Percentiles rank a stretch among this genome's conserved stretches.
Conservation (phyloP, 2,329 filamentous ascomycete genomes). For the Orbilia oligospora region DNA sequence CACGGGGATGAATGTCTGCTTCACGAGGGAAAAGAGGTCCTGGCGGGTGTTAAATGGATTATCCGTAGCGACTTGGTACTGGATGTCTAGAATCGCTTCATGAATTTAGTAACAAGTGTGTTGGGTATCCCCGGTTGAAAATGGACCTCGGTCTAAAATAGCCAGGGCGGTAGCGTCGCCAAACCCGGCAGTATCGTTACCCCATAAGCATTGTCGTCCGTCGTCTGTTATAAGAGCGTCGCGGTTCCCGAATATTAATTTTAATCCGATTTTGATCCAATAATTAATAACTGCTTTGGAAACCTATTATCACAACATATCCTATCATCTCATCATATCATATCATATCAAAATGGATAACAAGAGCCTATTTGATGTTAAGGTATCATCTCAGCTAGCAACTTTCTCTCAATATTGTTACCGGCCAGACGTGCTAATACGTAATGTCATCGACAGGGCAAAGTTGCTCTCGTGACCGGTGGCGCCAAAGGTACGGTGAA, state of each 20-base stretch:
- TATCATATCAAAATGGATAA: constrained; percentile 70
- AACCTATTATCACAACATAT: neutral
- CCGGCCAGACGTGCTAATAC: constrained; percentile 14
- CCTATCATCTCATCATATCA: constrained; percentile 8
- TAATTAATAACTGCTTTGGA: constrained; percentile 7
- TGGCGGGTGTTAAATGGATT: constrained; percentile 83
- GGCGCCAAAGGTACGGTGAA: constrained; percentile 65
- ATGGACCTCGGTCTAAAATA: constrained; percentile 50
- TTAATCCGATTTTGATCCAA: constrained; percentile 4
- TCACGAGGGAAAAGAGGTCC: constrained; percentile 87
- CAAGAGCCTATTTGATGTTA: constrained; percentile 73
- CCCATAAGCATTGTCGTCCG: neutral
- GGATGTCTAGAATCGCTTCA: constrained; percentile 4
- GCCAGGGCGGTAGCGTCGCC: constrained; percentile 29
- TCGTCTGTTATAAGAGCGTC: constrained; percentile 34
- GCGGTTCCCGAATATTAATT: constrained; percentile 26
- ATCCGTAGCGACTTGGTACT: constrained; percentile 83
- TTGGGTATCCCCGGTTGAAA: constrained; percentile 44
- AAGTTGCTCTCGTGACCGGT: constrained; percentile 74
- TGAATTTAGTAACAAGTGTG: neutral
- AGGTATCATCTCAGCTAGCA: constrained; percentile 69
- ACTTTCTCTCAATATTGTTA: neutral
- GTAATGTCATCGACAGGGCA: constrained; percentile 67
- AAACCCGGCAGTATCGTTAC: constrained; percentile 15
- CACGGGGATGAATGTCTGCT: constrained; percentile 91